Base-by-base conservation (phyloP, 1,284 basidiomycete species). In the Cystobasidiaceae sp. region DNA sequence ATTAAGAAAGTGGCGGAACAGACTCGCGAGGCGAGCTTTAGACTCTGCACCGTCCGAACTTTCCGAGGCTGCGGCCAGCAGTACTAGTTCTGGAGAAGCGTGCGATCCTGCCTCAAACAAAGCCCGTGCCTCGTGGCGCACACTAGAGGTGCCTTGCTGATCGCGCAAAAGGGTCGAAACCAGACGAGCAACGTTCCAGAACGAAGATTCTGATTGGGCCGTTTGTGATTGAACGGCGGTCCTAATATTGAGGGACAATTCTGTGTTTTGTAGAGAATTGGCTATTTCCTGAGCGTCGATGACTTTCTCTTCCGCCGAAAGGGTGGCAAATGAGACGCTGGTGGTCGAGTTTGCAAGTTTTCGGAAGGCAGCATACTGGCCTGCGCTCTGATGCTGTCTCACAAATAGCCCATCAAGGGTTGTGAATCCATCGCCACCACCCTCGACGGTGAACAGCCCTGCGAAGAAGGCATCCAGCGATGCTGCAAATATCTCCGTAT, bases 121-220 rank as follows among this genome's bases (percentile, higher is more conserved):
- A 72, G 96, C 90, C 57, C 88, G 82, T 23, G 45, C 51, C 33
- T 56, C 54, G 23, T 61, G 25, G 21, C 19, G 41, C 13, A 19
- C 25, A 17, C n/a, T 28, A n/a, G 52, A 7, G 4, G 61, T 19
- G 13, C 44, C 61, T 48, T 51, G 62, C n/a, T 57, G 43, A 17
- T 46, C 83, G 43, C 85, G 82, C 7, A 93, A 86, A 2, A 94
- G 80, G n/a, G 93, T 87, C 75, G 92, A 86, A 69, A 96, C 89
- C 34, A 97, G 79, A 71, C 96, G 93, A 17, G 93, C 79, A 9
- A 90, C 90, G 76, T 97, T 97, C 93, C 93, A 97, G 0, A 90
- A 86, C 71, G 90, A 89, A 2, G 85, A 85, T 74, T 94, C 90
- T 21, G 94, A 89, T 70, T 90, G 86, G 45, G 88, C 84, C 17